These are phyloP conservation scores for Tarenaya hassleriana DNA, from an alignment of 345 rosid species.

Conservation along the genomic window DNA sequence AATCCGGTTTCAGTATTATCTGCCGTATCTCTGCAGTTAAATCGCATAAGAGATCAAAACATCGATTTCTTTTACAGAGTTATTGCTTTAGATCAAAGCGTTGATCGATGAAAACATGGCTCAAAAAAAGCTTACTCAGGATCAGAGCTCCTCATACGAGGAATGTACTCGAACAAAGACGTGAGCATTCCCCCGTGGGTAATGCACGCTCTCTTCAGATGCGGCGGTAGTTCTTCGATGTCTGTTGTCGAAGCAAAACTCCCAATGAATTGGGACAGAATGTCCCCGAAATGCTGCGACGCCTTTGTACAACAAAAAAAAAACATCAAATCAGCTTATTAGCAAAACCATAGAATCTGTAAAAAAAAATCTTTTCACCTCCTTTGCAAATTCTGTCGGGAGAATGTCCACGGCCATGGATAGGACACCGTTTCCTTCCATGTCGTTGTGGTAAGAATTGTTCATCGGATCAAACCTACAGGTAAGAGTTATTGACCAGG, in stretches of 20 bases:
- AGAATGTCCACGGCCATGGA: constrained; percentile 82
- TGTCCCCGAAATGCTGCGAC: constrained; percentile 88
- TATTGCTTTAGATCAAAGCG: background rate
- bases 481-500: background rate
- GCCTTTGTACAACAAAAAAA: constrained; percentile 47
- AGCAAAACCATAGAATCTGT: background rate
- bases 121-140: constrained; percentile 46
- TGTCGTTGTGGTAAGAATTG: constrained; percentile 56
- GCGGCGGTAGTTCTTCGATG: constrained; percentile 51
- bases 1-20: constrained; percentile 29
- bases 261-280: constrained; percentile 64
- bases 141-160: constrained; percentile 74
- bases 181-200: constrained; percentile 66
- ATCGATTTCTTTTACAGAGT: constrained; percentile 6
- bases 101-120: background rate
- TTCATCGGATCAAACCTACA: constrained; percentile 57
- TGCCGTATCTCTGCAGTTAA: constrained; percentile 44
- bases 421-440: constrained; percentile 80
- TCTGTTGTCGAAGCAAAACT: constrained; percentile 62
- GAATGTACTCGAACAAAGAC: constrained; percentile 66
- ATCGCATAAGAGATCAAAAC: background rate
- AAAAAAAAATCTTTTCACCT: constrained; percentile 38
- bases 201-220: constrained; percentile 80
- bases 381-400: constrained; percentile 95
- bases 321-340: constrained; percentile 11